Evolutionary conservation across 2,329 filamentous ascomycete genomes (phyloP).

Genomic region (Sporothrix pseudoabietina): DNA sequence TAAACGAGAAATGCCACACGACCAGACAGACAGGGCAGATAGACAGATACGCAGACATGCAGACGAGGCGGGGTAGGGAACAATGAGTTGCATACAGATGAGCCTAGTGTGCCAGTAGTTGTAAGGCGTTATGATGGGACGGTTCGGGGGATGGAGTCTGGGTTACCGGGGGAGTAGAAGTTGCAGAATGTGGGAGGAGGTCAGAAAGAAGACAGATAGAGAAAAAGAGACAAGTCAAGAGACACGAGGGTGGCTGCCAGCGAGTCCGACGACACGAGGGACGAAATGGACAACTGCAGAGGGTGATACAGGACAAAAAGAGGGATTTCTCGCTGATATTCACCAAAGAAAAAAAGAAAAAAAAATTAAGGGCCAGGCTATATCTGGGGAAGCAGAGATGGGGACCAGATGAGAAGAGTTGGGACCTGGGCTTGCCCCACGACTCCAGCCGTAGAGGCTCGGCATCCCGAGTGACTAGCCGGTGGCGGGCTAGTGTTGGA

Average conservation of each 20-base stretch:
- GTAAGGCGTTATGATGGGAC: neutral
- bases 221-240: conserved; percentile 14
- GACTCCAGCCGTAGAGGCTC: conserved; percentile 27
- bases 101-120: neutral
- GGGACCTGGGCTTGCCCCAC: conserved; percentile 16
- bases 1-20: neutral
- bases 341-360: neutral
- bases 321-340: neutral
- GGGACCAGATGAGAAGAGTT: neutral
- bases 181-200: neutral
- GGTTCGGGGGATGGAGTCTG: neutral
- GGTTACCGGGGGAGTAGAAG: neutral
- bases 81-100: conserved; percentile 21
- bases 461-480: neutral
- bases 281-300: neutral
- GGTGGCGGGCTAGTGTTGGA: neutral
- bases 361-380: neutral
- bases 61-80: neutral
- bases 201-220: neutral
- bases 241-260: neutral
- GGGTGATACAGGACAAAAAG: neutral
- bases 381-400: neutral
- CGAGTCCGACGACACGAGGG: conserved; percentile 4
- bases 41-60: neutral
- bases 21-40: neutral